phyloP scores from a whole-genome alignment of 495 filamentous ascomycete genomes.

The Hypoxylon fuscum region DNA sequence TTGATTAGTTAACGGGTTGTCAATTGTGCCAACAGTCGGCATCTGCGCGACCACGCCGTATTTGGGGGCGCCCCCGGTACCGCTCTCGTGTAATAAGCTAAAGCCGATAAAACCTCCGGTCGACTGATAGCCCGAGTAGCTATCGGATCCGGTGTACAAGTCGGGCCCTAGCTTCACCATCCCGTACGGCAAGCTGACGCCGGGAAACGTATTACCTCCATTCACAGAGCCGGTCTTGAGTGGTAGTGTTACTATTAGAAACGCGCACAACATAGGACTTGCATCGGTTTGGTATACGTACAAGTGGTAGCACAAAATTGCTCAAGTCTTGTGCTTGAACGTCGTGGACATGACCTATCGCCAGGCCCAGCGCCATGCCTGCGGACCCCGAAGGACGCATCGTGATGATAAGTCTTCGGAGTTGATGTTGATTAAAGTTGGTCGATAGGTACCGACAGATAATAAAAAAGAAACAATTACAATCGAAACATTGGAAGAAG shows the following conservation, averaged over 20 bases:
- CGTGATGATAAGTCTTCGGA: constrained; percentile 11
- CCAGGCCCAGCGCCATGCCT: constrained; percentile 17
- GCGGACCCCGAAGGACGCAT: constrained; percentile 23
- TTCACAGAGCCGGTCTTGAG: constrained; percentile 48
- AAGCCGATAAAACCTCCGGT: constrained; percentile 72
- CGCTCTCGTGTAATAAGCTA: constrained; percentile 78
- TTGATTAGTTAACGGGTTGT: constrained; percentile 68
- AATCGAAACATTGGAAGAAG: constrained; percentile 13
- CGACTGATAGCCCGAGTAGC: constrained; percentile 72
- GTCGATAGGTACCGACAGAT: constrained; percentile 16
- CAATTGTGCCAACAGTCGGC: constrained; percentile 61
- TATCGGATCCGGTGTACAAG: constrained; percentile 63
- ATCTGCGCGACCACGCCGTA: constrained; percentile 77
- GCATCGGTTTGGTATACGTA: constrained; percentile 15
- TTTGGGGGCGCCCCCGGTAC: constrained; percentile 78
- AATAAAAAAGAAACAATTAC: constrained; percentile 6
- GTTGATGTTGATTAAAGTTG: constrained; percentile 15
- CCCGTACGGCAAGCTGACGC: constrained; percentile 70
- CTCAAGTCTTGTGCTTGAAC: constrained; percentile 20
- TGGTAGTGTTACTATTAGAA: constrained; percentile 1
- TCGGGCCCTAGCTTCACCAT: constrained; percentile 79
- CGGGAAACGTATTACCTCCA: constrained; percentile 77
- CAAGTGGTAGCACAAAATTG: constrained; percentile 34
- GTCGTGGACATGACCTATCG: constrained; percentile 9
- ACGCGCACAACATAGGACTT: not conserved